Conservation (phyloP, 2,329 filamentous ascomycete genomes). For the Fusarium beomiforme region DNA sequence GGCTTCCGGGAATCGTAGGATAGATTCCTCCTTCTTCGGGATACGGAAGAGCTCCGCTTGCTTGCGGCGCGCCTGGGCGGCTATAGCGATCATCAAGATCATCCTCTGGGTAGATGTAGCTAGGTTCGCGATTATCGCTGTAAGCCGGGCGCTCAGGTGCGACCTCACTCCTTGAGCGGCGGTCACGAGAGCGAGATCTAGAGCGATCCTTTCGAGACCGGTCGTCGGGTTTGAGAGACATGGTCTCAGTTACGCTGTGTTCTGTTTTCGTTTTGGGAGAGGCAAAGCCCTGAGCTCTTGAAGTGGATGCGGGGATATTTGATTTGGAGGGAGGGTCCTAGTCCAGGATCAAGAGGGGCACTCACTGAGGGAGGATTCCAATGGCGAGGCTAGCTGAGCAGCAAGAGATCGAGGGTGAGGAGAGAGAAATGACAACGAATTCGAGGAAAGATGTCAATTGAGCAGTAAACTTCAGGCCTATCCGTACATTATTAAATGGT, state of each 20-base stretch:
- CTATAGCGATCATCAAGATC: conserved; percentile 52
- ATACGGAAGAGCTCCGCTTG: conserved; percentile 50
- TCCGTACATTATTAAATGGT: conserved; percentile 9
- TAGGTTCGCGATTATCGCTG: conserved; percentile 56
- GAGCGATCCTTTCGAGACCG: conserved; percentile 57
- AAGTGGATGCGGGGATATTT: conserved; percentile 21
- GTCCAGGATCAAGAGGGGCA: not conserved
- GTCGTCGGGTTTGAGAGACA: conserved; percentile 64
- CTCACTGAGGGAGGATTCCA: not conserved
- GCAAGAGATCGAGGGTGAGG: not conserved
- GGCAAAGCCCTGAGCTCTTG: conserved; percentile 5
- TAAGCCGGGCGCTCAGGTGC: conserved; percentile 44
- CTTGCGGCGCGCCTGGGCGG: conserved; percentile 47
- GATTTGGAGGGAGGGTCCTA: conserved; percentile 13
- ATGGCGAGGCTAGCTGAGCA: not conserved
- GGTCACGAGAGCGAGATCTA: conserved; percentile 56
- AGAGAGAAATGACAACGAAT: conserved; percentile 5
- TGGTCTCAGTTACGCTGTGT: conserved; percentile 41
- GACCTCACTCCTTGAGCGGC: conserved; percentile 46
- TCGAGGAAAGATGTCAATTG: conserved; percentile 15
- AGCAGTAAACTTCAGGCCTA: conserved; percentile 9
- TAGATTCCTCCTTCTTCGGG: conserved; percentile 52
- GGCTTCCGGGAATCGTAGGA: conserved; percentile 50
- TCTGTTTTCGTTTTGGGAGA: conserved; percentile 2
- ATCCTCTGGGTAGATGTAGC: conserved; percentile 55